These are phyloP conservation scores for Solanum arcanum DNA, from an alignment of 257 asterid species.

Conservation along the genomic window DNA sequence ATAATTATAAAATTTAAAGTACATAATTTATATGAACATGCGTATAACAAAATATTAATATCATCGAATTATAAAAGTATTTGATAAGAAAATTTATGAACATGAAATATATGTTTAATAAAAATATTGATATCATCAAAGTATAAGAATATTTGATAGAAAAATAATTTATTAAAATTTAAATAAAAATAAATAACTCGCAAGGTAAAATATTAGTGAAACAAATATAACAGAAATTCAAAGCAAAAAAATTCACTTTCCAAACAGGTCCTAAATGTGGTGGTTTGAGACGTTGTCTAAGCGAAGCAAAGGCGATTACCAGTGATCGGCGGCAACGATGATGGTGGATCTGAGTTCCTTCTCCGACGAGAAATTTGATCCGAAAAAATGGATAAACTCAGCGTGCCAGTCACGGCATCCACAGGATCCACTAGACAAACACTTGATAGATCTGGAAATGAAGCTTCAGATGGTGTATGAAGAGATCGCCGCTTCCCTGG, in stretches of 20 bases:
- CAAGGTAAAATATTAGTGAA: no score
- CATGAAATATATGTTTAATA: not conserved
- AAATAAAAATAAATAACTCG: no score
- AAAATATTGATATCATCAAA: no score
- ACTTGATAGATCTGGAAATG: constrained; percentile 95
- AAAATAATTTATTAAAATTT: no score
- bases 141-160: no score
- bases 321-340: constrained; percentile 20
- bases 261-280: not conserved
- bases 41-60: no score
- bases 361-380: constrained; percentile 87
- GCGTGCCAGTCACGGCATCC: constrained; percentile 73
- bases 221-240: not conserved
- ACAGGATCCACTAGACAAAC: constrained; percentile 88
- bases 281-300: not conserved
- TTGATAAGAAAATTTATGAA: not conserved
- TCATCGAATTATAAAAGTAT: no score
- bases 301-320: not conserved
- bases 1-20: no score
- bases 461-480: constrained; percentile 93
- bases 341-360: constrained; percentile 87
- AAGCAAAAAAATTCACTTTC: not conserved
- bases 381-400: constrained; percentile 92
- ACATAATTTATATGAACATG: not conserved
- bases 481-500: constrained; percentile 92